Percentiles rank a stretch among this genome's conserved stretches.
phyloP scores from a whole-genome alignment of 2,329 filamentous ascomycete genomes.

The Stromatinia cepivora region DNA sequence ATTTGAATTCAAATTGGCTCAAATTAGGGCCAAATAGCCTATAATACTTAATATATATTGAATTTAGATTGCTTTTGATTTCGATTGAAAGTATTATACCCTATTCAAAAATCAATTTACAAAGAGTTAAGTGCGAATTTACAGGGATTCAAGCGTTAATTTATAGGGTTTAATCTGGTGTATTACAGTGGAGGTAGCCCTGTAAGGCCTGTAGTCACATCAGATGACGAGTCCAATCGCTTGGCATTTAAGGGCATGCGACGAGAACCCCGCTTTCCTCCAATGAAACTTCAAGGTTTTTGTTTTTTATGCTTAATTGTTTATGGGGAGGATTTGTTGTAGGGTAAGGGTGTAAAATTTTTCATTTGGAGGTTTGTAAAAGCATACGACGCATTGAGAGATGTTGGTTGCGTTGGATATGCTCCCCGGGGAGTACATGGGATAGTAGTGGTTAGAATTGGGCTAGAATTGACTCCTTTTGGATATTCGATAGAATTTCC shows the following conservation, averaged over 20 bases:
- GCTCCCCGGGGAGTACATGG: neutral
- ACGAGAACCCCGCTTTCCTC: slow-evolving; percentile 8
- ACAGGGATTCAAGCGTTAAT: too few relatives aligned
- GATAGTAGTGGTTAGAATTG: neutral
- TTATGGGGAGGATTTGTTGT: neutral
- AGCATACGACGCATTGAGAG: slow-evolving; percentile 5
- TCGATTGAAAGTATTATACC: too few relatives aligned
- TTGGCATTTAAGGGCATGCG: slow-evolving; percentile 17
- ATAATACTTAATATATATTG: too few relatives aligned
- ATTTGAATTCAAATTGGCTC: too few relatives aligned
- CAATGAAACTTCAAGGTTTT: neutral
- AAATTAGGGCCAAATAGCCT: too few relatives aligned
- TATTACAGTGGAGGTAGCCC: neutral
- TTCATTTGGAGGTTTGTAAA: neutral
- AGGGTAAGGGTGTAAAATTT: neutral
- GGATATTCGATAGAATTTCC: neutral
- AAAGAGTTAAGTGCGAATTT: too few relatives aligned
- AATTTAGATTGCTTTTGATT: too few relatives aligned
- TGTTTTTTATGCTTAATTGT: neutral
- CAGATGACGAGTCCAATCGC: slow-evolving; percentile 13
- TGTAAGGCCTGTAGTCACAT: too few relatives aligned
- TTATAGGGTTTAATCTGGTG: too few relatives aligned
- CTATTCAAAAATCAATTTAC: too few relatives aligned
- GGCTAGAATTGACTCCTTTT: neutral
- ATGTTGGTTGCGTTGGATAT: neutral